Evolutionary conservation across 805 yeast species (phyloP).

Genomic region (Cyberlindnera petersonii): DNA sequence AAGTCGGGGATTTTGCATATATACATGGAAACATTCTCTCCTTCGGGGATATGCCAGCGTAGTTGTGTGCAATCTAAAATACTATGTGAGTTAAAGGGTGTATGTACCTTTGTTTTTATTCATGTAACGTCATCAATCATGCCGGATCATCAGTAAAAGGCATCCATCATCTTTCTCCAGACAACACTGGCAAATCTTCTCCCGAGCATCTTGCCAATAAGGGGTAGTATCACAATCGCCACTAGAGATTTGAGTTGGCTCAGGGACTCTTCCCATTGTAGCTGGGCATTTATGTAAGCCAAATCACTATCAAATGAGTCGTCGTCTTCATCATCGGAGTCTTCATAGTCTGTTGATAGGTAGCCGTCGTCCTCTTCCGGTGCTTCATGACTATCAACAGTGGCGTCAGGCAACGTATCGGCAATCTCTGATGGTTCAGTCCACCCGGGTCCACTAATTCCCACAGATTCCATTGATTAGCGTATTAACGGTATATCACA

Average conservation of each 20-base stretch:
- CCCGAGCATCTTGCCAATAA: constrained; percentile 65
- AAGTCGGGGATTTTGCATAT: background rate
- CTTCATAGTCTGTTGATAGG: constrained; percentile 8
- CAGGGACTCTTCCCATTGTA: constrained; percentile 72
- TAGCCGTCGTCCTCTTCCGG: constrained; percentile 1
- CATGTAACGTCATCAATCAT: too few relatives aligned
- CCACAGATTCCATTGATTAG: too few relatives aligned
- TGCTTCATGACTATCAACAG: background rate
- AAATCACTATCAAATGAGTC: constrained; percentile 23
- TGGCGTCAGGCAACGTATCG: background rate
- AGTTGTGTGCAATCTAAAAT: too few relatives aligned
- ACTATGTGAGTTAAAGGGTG: too few relatives aligned
- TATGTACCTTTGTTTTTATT: background rate
- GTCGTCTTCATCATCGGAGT: constrained; percentile 17
- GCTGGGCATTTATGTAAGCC: constrained; percentile 45
- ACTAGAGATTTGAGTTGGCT: constrained; percentile 55
- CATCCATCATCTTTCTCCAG: constrained; percentile 24
- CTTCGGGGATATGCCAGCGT: too few relatives aligned
- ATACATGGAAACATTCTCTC: constrained; percentile 1
- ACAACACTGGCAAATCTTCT: constrained; percentile 46
- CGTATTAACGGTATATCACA: too few relatives aligned
- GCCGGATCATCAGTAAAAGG: constrained; percentile 9
- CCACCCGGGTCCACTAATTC: too few relatives aligned
- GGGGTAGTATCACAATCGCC: constrained; percentile 58
- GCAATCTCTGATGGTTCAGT: too few relatives aligned